Evolutionary conservation across 108 stramenopile species (phyloP).

Genomic region (Stephanodiscus minutulus): DNA sequence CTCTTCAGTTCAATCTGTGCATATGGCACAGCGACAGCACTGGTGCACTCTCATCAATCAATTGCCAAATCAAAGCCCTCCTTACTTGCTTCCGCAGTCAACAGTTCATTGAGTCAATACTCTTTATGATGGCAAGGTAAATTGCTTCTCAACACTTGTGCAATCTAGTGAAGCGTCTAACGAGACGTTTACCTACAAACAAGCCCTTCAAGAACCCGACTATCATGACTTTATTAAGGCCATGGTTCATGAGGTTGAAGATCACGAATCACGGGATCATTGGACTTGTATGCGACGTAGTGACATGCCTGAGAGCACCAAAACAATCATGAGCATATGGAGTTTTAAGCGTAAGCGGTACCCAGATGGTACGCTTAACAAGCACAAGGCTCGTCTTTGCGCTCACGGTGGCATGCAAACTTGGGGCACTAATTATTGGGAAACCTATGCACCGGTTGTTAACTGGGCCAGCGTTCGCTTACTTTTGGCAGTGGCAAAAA

Average conservation of each 20-base stretch:
- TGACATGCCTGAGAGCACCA: no score
- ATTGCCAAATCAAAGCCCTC: no score
- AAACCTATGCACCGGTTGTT: no score
- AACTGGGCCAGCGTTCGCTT: conserved; percentile 25
- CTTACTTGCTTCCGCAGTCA: not conserved
- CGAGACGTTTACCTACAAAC: not conserved
- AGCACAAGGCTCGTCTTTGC: no score
- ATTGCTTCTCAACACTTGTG: not conserved
- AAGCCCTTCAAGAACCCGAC: conserved; percentile 14
- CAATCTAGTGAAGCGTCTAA: not conserved
- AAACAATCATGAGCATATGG: conserved; percentile 14
- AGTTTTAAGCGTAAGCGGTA: conserved; percentile 19
- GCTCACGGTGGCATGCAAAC: no score
- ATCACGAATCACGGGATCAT: conserved; percentile 5
- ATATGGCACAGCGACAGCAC: no score
- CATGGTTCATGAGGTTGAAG: conserved; percentile 12
- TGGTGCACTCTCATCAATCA: no score
- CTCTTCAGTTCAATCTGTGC: no score
- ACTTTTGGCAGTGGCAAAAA: conserved; percentile 7
- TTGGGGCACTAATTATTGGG: no score
- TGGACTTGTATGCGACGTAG: conserved; percentile 8
- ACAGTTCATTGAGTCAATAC: not conserved
- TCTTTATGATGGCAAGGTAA: conserved; percentile 5
- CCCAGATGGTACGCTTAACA: no score
- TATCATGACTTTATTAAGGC: conserved; percentile 6